Evolutionary conservation across 2,329 filamentous ascomycete species (phyloP).

Genomic region (Blastomyces percursus): DNA sequence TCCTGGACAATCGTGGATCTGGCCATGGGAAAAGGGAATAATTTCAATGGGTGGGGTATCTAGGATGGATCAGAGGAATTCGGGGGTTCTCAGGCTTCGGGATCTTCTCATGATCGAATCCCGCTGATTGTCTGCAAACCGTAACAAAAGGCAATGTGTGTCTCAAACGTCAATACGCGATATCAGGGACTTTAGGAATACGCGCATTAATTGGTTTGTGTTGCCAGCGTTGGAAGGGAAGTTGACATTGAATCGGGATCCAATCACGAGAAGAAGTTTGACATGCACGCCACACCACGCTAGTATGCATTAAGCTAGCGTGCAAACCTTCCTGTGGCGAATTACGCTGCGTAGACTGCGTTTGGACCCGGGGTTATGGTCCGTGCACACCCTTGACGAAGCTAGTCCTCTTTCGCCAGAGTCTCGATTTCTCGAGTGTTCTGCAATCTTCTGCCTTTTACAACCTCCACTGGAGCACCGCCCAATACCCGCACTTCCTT

Average conservation of each 20-base stretch:
- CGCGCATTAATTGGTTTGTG: not conserved
- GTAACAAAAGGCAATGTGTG: not conserved
- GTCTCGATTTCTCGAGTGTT: not conserved
- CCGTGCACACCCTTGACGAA: not conserved
- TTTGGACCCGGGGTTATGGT: not conserved
- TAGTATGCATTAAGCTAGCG: not conserved
- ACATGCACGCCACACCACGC: not conserved
- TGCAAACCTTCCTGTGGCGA: not conserved
- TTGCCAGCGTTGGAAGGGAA: too few relatives aligned
- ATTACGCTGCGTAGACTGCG: not conserved
- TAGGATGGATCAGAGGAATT: not conserved
- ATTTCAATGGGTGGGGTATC: conserved; percentile 14
- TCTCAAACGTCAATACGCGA: not conserved
- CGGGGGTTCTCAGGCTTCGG: not conserved
- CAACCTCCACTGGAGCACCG: too few relatives aligned
- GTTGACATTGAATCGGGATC: conserved; percentile 3
- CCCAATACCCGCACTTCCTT: too few relatives aligned
- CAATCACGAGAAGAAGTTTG: not conserved
- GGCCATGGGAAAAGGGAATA: conserved; percentile 23
- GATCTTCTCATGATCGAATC: not conserved
- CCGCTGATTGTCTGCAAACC: not conserved
- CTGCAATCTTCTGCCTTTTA: too few relatives aligned
- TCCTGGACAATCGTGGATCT: conserved; percentile 40
- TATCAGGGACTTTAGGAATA: not conserved
- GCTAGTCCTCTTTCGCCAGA: not conserved